Evolutionary conservation across 345 rosid species (phyloP).

Genomic region (Arabis hirsuta): DNA sequence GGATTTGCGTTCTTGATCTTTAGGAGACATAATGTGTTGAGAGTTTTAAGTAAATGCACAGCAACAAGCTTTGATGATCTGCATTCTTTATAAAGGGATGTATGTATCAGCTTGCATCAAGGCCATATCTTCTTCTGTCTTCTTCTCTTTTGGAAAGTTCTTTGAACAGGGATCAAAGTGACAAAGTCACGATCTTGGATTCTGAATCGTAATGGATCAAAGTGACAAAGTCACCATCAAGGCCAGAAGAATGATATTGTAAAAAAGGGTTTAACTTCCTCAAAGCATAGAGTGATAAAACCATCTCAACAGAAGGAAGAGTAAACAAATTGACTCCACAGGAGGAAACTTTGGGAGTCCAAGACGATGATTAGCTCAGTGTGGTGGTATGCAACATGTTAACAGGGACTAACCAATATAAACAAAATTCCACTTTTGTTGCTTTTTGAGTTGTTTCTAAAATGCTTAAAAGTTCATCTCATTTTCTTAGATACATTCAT

Average conservation of each 20-base stretch:
- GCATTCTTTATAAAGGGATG: background rate
- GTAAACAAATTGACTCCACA: too few relatives aligned
- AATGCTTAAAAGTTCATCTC: background rate
- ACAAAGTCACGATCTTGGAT: background rate
- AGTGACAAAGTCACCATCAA: too few relatives aligned
- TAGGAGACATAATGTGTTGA: background rate
- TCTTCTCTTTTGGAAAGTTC: background rate
- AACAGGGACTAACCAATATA: background rate
- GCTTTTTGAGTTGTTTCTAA: slow-evolving; percentile 1
- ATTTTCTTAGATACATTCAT: slow-evolving; percentile 8
- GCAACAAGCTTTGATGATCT: background rate
- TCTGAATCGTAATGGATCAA: background rate
- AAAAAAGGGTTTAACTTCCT: too few relatives aligned
- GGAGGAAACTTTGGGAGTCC: background rate
- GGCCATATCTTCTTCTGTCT: background rate
- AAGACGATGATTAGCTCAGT: background rate
- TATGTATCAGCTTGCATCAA: slow-evolving; percentile 14
- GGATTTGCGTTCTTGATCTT: background rate
- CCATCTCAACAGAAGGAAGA: background rate
- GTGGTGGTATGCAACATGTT: background rate
- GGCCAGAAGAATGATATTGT: too few relatives aligned
- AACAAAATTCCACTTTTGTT: background rate
- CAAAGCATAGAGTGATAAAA: background rate
- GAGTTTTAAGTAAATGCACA: background rate
- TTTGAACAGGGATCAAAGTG: background rate